Percentiles rank a stretch among this genome's conserved stretches.
These are phyloP conservation scores for Talaromyces marneffei DNA, from an alignment of 2,329 filamentous ascomycete species.

Conservation along the genomic window DNA sequence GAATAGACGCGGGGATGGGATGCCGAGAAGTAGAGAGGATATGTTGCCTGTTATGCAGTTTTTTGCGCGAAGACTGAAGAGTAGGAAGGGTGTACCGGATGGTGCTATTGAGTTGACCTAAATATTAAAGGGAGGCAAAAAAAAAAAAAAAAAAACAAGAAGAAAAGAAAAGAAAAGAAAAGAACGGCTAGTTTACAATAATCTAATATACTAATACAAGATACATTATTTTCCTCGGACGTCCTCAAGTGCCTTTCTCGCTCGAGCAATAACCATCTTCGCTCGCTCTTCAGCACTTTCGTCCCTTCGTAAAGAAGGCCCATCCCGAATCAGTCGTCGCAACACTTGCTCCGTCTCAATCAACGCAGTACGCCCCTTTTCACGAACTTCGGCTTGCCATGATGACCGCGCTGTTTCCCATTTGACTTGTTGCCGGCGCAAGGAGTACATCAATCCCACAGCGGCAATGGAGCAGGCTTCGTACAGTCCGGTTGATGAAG, in stretches of 20 bases:
- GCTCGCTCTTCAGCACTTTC: conserved; percentile 39
- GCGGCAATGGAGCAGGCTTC: conserved; percentile 56
- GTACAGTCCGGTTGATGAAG: conserved; percentile 48
- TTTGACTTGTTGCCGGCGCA: conserved; percentile 53
- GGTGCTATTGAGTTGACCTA: conserved; percentile 41
- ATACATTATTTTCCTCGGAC: conserved; percentile 20
- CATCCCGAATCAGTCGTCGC: conserved; percentile 42
- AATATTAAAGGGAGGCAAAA: too few relatives aligned
- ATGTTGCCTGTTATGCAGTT: conserved; percentile 87
- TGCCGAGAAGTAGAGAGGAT: conserved; percentile 79
- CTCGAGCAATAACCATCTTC: conserved; percentile 42
- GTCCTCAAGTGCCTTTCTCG: conserved; percentile 42
- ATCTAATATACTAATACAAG: conserved; percentile 3
- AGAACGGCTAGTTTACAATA: neutral
- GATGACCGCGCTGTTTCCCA: conserved; percentile 51
- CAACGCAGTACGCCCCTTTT: conserved; percentile 53
- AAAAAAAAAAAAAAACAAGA: too few relatives aligned
- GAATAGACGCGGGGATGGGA: conserved; percentile 65
- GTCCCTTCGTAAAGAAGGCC: conserved; percentile 27
- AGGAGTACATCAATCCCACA: conserved; percentile 52
- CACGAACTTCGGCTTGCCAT: conserved; percentile 50
- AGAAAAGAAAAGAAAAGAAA: conserved; percentile 7
- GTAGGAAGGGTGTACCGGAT: conserved; percentile 41
- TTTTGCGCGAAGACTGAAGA: conserved; percentile 42
- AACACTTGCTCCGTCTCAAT: conserved; percentile 49